Evolutionary conservation across 1,139 yeast species (phyloP), one percentile per base, ranked within the genome.

Genomic region (Diutina ranongensis): DNA sequence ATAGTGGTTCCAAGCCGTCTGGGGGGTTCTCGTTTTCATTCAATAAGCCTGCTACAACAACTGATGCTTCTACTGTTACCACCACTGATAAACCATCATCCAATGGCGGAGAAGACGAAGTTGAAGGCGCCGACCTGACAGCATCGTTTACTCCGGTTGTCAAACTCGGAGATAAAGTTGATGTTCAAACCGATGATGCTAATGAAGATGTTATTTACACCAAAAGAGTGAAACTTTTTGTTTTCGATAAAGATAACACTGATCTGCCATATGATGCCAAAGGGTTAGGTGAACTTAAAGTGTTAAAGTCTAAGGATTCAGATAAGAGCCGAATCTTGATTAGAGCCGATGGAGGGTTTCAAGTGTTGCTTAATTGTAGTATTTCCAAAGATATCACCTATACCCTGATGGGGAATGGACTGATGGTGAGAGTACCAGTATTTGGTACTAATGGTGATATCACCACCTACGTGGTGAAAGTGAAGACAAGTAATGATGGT

Each of bases 281-380:
- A 53, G 97, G 97, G 8, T 68, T 88, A 2, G 98, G 98, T 3
- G 88, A 82, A 46, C 67, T 89, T 53, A 83, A 86, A 55, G 68
- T 92, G 12, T 67, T 89, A 50, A 77, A 74, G 49, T 73, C 81
- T 55, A 72, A 71, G 45, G 71, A 67, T 1, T 74, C 78, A 3
- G 63, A 68, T 2, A 86, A 86, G 59, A 61, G 80, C 2, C 78
- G 98, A 57, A 65, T 86, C 13, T 65, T 92, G 40, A 72, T 92
- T 22, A 78, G 97, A 56, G 86, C 96, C 0, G 97, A 89, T 49
- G 96, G 96, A 35, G 79, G 89, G 40, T 83, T 84, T 44, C 72
- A 94, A 53, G 80, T 88, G n/a, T 61, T 92, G 40, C 66, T 92
- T 50, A 92, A 92, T 60, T 67, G 80, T 19, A 60, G 67, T 19